These are phyloP conservation scores for Diaporthe eres DNA, from an alignment of 2,329 filamentous ascomycete genomes.

Conservation along the genomic window DNA sequence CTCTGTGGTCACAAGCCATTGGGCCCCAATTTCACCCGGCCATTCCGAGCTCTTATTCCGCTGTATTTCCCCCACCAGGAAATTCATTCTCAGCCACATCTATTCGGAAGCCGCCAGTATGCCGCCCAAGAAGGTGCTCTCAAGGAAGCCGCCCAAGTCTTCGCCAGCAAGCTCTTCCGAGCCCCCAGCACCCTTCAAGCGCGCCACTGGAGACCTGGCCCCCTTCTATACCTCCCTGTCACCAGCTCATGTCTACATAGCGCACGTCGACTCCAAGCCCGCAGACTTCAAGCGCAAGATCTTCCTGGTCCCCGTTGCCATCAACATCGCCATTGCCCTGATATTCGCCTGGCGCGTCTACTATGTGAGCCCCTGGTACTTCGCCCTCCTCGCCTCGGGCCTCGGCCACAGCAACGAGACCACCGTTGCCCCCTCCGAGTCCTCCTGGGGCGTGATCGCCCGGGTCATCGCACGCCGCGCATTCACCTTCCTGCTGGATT, in stretches of 20 bases:
- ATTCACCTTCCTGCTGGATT: constrained; percentile 80
- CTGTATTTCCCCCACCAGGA: neutral
- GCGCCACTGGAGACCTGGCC: constrained; percentile 72
- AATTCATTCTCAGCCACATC: neutral
- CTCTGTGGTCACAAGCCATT: neutral
- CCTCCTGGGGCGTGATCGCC: constrained; percentile 69
- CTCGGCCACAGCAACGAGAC: constrained; percentile 77
- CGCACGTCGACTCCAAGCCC: constrained; percentile 83
- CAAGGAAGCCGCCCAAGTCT: constrained; percentile 49
- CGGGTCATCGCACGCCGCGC: constrained; percentile 72
- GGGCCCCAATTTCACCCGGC: neutral
- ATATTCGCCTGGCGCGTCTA: constrained; percentile 79
- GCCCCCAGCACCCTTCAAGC: constrained; percentile 78
- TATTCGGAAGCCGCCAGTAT: constrained; percentile 39
- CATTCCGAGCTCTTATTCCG: neutral
- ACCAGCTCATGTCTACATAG: constrained; percentile 82
- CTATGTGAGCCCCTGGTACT: constrained; percentile 80
- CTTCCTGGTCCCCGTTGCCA: constrained; percentile 82
- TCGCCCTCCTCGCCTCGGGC: constrained; percentile 72
- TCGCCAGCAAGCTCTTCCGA: constrained; percentile 46
- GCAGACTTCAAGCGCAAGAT: constrained; percentile 83
- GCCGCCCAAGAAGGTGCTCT: constrained; percentile 51
- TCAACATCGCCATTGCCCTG: constrained; percentile 78
- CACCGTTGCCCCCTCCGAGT: constrained; percentile 71
- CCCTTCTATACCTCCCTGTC: constrained; percentile 78